Evolutionary conservation across 2,329 filamentous ascomycete genomes (phyloP).

Genomic region (Dactylella cylindrospora): DNA sequence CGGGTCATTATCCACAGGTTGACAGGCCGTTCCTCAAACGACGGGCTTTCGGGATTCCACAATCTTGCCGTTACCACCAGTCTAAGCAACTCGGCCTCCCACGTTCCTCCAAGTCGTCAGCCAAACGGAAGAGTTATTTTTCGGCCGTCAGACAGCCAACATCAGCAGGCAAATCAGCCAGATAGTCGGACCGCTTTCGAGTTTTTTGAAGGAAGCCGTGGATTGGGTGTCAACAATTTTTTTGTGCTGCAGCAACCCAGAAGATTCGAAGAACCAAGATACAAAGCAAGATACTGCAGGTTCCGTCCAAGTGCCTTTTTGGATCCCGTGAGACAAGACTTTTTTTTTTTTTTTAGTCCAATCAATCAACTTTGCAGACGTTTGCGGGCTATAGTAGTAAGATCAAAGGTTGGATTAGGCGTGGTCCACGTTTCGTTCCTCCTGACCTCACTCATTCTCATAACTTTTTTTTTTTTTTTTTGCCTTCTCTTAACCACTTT

Average conservation of each 20-base stretch:
- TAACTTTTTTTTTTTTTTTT: not conserved
- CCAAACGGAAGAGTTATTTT: slow-evolving; percentile 39
- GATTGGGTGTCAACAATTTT: slow-evolving; percentile 37
- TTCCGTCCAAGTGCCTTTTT: too few species aligned
- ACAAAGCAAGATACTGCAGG: too few species aligned
- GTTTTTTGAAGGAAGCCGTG: slow-evolving; percentile 29
- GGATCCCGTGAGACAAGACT: slow-evolving; percentile 38
- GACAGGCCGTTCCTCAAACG: slow-evolving; percentile 28
- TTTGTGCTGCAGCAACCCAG: too few species aligned
- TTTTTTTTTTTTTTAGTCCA: slow-evolving; percentile 11
- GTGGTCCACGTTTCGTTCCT: too few species aligned
- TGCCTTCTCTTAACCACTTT: slow-evolving; percentile 23
- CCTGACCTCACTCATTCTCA: too few species aligned
- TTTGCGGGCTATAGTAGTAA: too few species aligned
- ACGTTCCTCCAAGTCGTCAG: slow-evolving; percentile 38
- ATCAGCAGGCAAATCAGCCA: slow-evolving; percentile 26
- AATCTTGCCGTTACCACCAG: slow-evolving; percentile 26
- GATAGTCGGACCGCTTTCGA: slow-evolving; percentile 37
- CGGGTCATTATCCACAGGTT: slow-evolving; percentile 22
- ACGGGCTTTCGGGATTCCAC: slow-evolving; percentile 23
- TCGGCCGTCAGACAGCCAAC: slow-evolving; percentile 30
- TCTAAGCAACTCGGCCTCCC: slow-evolving; percentile 38
- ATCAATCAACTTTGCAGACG: slow-evolving; percentile 20
- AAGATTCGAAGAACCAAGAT: slow-evolving; percentile 18
- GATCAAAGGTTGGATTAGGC: too few species aligned